These are phyloP conservation scores for Syncephalastrum monosporum DNA, from an alignment of 371 early-diverging fungal species.

Conservation along the genomic window DNA sequence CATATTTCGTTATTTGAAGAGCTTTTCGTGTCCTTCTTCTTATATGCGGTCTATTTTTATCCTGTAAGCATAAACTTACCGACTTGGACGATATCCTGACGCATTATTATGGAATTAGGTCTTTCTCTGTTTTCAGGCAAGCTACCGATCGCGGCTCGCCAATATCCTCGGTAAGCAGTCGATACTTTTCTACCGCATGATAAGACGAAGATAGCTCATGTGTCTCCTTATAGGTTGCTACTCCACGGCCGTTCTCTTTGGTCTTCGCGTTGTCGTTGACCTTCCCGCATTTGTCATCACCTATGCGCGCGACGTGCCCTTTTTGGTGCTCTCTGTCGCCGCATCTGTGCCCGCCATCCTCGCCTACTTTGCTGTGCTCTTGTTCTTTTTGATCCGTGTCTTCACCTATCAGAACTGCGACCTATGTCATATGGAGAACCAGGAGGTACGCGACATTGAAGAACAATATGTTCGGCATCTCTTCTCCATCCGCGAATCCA, in stretches of 20 bases:
- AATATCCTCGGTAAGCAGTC: conserved; percentile 28
- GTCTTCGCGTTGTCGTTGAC: conserved; percentile 32
- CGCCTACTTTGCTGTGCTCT: conserved; percentile 25
- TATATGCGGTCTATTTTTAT: conserved; percentile 52
- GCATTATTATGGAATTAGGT: conserved; percentile 12
- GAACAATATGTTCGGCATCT: conserved; percentile 38
- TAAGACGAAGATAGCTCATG: background rate
- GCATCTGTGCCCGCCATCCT: conserved; percentile 33
- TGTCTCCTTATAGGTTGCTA: conserved; percentile 20
- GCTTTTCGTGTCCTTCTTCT: conserved; percentile 47
- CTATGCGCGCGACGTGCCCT: conserved; percentile 34
- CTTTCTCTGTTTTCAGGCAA: conserved; percentile 45
- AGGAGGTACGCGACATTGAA: conserved; percentile 41
- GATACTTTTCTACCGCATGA: background rate
- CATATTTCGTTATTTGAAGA: conserved; percentile 15
- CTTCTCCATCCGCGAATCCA: conserved; percentile 10
- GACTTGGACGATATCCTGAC: background rate
- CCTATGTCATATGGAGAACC: conserved; percentile 25
- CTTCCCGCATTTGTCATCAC: conserved; percentile 35
- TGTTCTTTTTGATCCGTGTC: conserved; percentile 27
- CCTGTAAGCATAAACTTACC: conserved; percentile 22
- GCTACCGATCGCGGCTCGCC: conserved; percentile 39
- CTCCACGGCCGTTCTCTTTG: conserved; percentile 27
- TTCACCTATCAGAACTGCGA: conserved; percentile 28
- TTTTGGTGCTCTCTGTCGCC: conserved; percentile 30